Conservation (phyloP, 2,329 filamentous ascomycete species). For the Talaromyces islandicus region DNA sequence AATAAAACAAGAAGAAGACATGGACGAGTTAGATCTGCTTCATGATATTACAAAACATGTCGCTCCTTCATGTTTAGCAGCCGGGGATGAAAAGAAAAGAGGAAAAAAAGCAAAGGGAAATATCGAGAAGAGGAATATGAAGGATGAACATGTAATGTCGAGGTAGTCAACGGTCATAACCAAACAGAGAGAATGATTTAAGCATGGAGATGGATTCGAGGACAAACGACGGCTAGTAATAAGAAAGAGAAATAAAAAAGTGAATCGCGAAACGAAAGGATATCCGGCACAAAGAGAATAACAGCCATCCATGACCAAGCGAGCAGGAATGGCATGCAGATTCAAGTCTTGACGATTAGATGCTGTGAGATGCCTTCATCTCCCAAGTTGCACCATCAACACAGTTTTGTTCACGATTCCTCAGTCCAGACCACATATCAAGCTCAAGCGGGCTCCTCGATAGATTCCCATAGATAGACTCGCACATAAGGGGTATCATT, state of each 20-base stretch:
- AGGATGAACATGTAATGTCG: background rate
- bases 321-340: constrained; percentile 3
- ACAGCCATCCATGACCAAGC: constrained; percentile 21
- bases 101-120: constrained; percentile 12
- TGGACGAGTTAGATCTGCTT: constrained; percentile 16
- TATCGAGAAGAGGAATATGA: constrained; percentile 9
- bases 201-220: constrained; percentile 16
- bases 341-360: background rate
- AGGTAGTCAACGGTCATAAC: background rate
- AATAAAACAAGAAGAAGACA: constrained; percentile 10
- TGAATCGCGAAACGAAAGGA: background rate
- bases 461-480: constrained; percentile 31
- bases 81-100: constrained; percentile 20
- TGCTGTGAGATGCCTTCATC: constrained; percentile 1
- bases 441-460: constrained; percentile 28
- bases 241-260: constrained; percentile 18
- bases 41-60: constrained; percentile 16
- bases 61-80: constrained; percentile 13
- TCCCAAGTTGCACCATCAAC: constrained; percentile 1
- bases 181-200: constrained; percentile 2
- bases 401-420: constrained; percentile 16
- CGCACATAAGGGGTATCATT: constrained; percentile 39
- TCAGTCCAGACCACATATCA: constrained; percentile 25
- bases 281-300: background rate
- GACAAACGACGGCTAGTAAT: constrained; percentile 10